Conservation (phyloP, 176 grass and related monocot genomes). For the Musa troglodytarum region DNA sequence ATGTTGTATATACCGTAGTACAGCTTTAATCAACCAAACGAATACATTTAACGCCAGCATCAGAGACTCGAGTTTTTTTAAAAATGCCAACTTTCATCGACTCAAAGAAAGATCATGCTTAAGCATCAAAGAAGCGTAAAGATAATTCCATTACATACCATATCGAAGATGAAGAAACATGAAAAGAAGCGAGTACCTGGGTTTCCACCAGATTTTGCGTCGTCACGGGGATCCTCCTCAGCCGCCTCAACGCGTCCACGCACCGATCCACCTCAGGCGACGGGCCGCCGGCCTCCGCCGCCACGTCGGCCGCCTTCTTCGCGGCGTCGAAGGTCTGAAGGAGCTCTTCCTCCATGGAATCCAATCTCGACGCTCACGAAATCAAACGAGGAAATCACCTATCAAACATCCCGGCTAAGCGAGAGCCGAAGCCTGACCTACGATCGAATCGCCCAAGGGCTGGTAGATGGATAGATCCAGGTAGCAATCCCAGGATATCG, state of each 20-base stretch:
- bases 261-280: constrained; percentile 72
- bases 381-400: not conserved
- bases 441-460: too few relatives aligned
- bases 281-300: constrained; percentile 18
- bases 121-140: not conserved
- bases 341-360: constrained; percentile 69
- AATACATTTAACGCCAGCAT: too few relatives aligned
- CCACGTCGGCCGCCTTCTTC: constrained; percentile 74
- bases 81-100: too few relatives aligned
- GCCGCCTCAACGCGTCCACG: constrained; percentile 61
- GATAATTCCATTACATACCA: not conserved
- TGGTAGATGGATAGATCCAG: too few relatives aligned
- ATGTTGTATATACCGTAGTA: too few relatives aligned
- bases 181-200: constrained; percentile 36
- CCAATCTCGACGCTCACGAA: not conserved
- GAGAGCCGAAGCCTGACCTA: not conserved
- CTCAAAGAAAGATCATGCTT: too few relatives aligned
- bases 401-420: not conserved
- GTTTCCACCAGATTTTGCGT: constrained; percentile 81
- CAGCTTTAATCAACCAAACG: too few relatives aligned
- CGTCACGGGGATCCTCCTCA: constrained; percentile 64
- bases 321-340: constrained; percentile 82
- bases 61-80: too few relatives aligned
- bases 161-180: not conserved
- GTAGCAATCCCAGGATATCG: too few relatives aligned